Base-by-base conservation (phyloP, 1,284 basidiomycete species). In the Exobasidium cylindrosporum region DNA sequence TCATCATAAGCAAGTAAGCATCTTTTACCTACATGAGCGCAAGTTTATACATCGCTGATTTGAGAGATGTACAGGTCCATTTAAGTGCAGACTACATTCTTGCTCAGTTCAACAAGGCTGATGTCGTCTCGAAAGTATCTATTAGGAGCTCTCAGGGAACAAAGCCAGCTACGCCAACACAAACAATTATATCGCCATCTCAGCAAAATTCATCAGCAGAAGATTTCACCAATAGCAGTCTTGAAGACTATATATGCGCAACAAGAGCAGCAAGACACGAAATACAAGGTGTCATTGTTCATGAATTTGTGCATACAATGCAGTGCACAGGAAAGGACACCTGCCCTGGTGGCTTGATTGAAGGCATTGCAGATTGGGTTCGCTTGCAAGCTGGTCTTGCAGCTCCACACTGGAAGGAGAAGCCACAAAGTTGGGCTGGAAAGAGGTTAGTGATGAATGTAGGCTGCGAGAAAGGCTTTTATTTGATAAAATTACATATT, bases 361-460 rank as follows among this genome's bases (percentile, higher is more conserved):
- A 73, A 28, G 71, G 71, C 1, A 53, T 72, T 32, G 71, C 71
- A 1, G 71, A 73, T 32, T 73, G 70, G 70, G 57, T 73, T 4
- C 21, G 71, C 17, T 23, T 63, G n/a, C 35, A 52, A 10, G 55
- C 52, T 21, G 30, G 46, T 1, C 21, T 70, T 3, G 60, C 52
- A 0, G 59, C 71, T 17, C 63, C 63, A 11, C 69, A 72, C 29
- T 73, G 71, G 71, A 17, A n/a, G 2, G 47, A n/a, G 11, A 31
- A 14, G 40, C 57, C 57, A 54, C 10, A 28, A 53, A 11, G 13
- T 28, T 43, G 13, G 29, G 46, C 6, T 21, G 47, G 35, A 58
- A 28, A 50, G 21, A 29, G 24, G 30, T 29, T 5, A 58, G 21
- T 54, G 14, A 10, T 46, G 26, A 23, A 21, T 45, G n/a, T 21